Percentiles rank a stretch among this genome's conserved stretches.
phyloP scores from a whole-genome alignment of 2,329 filamentous ascomycete species.

The Trichoderma oligosporum region DNA sequence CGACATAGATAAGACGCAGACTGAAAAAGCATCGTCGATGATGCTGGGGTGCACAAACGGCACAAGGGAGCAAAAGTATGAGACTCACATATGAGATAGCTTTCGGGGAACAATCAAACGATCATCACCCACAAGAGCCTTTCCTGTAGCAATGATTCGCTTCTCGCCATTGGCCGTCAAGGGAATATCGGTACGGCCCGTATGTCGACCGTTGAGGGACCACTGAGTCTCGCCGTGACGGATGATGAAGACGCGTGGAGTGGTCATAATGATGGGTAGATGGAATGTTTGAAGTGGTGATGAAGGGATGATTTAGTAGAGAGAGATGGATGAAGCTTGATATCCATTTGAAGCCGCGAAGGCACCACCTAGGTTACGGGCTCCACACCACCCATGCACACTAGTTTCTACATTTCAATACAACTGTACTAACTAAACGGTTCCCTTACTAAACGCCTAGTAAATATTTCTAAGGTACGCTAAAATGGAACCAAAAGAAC shows the following conservation, averaged over 20 bases:
- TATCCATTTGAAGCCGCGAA: too few species aligned
- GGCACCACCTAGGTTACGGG: too few species aligned
- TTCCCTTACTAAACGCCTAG: too few species aligned
- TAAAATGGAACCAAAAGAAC: too few species aligned
- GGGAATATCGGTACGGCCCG: constrained; percentile 79
- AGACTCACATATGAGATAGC: constrained; percentile 72
- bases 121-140: constrained; percentile 78
- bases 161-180: constrained; percentile 79
- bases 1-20: neutral
- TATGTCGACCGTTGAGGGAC: constrained; percentile 83
- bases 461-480: too few species aligned
- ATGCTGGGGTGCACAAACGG: neutral
- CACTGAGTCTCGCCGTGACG: constrained; percentile 95
- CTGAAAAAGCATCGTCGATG: neutral
- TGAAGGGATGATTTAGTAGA: too few species aligned
- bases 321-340: too few species aligned
- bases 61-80: neutral
- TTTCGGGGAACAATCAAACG: constrained; percentile 79
- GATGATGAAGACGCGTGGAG: constrained; percentile 74
- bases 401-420: too few species aligned
- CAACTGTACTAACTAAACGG: too few species aligned
- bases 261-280: constrained; percentile 31
- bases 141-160: constrained; percentile 70
- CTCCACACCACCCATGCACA: too few species aligned
- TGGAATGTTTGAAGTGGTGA: too few species aligned